phyloP scores from a whole-genome alignment of 2,329 filamentous ascomycete species.

The Zopfia rhizophila region DNA sequence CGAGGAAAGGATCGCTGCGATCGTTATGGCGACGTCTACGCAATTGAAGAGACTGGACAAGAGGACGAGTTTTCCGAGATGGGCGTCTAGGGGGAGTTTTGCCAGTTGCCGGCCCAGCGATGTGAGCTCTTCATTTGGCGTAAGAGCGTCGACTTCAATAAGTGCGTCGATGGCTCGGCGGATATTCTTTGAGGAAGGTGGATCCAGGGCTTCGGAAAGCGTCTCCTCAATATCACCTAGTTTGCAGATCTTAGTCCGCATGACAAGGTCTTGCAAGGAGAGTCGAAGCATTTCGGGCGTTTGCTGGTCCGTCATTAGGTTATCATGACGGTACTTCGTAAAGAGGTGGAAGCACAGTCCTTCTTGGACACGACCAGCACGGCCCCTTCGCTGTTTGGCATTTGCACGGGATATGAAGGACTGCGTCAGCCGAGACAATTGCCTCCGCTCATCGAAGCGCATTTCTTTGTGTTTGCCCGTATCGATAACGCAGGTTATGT shows the following conservation, averaged over 20 bases:
- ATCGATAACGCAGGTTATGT: slow-evolving; percentile 96
- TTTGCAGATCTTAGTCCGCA: slow-evolving; percentile 97
- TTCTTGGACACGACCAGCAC: slow-evolving; percentile 94
- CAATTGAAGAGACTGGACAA: slow-evolving; percentile 89
- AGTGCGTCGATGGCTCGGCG: slow-evolving; percentile 91
- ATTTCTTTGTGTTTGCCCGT: slow-evolving; percentile 97
- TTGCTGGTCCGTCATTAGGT: slow-evolving; percentile 86
- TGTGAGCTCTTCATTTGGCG: slow-evolving; percentile 82
- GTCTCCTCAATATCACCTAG: slow-evolving; percentile 93
- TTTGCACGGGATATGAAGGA: slow-evolving; percentile 96
- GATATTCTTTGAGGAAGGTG: slow-evolving; percentile 91
- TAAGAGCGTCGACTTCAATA: slow-evolving; percentile 91
- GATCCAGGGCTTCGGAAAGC: slow-evolving; percentile 85
- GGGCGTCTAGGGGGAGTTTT: slow-evolving; percentile 89
- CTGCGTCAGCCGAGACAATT: slow-evolving; percentile 89
- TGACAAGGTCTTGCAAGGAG: slow-evolving; percentile 92
- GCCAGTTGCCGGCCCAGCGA: slow-evolving; percentile 87
- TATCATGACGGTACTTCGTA: slow-evolving; percentile 88
- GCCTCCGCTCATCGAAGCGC: slow-evolving; percentile 92
- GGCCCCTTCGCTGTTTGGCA: slow-evolving; percentile 91
- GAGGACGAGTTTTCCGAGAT: slow-evolving; percentile 91
- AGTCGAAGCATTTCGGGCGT: slow-evolving; percentile 95
- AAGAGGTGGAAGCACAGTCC: slow-evolving; percentile 97
- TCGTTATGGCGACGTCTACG: slow-evolving; percentile 88
- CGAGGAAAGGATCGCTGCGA: slow-evolving; percentile 91